Evolutionary conservation across 2,329 filamentous ascomycete genomes (phyloP), one percentile per base, ranked within the genome.

Genomic region (Phialemoniopsis sp.): DNA sequence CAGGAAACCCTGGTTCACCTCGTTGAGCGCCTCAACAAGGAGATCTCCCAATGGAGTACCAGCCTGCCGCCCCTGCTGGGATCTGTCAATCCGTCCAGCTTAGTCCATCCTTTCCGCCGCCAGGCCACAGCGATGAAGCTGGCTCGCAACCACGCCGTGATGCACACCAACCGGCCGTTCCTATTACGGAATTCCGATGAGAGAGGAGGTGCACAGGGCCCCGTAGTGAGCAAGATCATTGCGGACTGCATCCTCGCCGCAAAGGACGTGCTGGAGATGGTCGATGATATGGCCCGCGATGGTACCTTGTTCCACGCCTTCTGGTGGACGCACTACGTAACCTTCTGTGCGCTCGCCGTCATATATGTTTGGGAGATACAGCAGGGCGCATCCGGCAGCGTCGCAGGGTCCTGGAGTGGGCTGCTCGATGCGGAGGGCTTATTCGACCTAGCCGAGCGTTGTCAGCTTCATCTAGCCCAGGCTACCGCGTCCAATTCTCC

Each of bases 361-460:
- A 56, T 75, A 0, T 78, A 77, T 41, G 67, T 78, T 3, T 74
- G 70, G 59, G 59, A 71, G 34, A 76, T 78, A 13, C 71, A 74
- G 46, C 21, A 26, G 21, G 21, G 21, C 21, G 21, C 21, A 26
- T 26, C 63, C 52, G 50, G 41, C 55, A 38, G 12, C 36, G 39
- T 10, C 13, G 21, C 9, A 40, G 21, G 6, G 21, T 26, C 21
- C 21, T 26, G 21, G 21, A 26, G 21, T 10, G 21, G 21, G 6
- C 6, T 10, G 6, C 21, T 26, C 6, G 21, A 26, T 10, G 21
- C 21, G 10, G 28, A 38, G 19, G 17, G 61, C 26, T 53, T 72
- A 4, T 54, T 70, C 21, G 48, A 62, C 9, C 50, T 67, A 5
- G 68, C 72, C 2, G 66, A 70, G n/a, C 55, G 56, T 26, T 73